Evolutionary conservation across 768 basidiomycete genomes (phyloP), one percentile per base, ranked within the genome.

Genomic region (Suillus paluster): DNA sequence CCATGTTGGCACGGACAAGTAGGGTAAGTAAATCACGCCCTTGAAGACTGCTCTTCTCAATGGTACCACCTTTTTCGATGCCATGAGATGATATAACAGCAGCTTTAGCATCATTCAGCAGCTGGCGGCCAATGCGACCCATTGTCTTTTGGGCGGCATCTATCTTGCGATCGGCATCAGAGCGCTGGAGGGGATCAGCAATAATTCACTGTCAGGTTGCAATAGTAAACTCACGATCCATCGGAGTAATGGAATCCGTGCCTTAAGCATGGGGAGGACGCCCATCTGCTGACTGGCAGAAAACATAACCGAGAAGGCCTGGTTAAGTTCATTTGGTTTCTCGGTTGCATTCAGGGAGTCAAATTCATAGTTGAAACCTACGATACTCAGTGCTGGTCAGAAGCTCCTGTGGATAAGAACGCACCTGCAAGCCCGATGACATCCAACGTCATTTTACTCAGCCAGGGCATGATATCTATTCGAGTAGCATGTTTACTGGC

Each of bases 1-100:
- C 82, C 75, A 87, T 82, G 68, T 91, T 91, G 4, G 89, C 88
- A 61, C 80, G 80, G 46, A 90, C 76, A 4, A 91, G 76, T 30
- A 89, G 67, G 0, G 84, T 85, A 4, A 91, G 75, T 4, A 91
- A 68, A 73, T 90, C 89, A 19, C 84, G 80, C 21, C 78, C 78
- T 1, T 64, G 66, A 11, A 77, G 55, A 12, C 56, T 67, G n/a
- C 71, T 69, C 61, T 77, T 73, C 74, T 78, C 70, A 11, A 77
- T 75, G 45, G 68, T 72, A 9, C 70, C 70, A 27, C 74, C 55
- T 8, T 66, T 63, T 45, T 70, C 66, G 2, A 62, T 67, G 12
- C 67, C 69, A 10, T 59, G 56, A 27, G 64, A 33, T 12, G 63
- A 63, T 11, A 66, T 61, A 8, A 80, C 73, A 11, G 68, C 73